These are phyloP conservation scores for Claviceps africana DNA, from an alignment of 2,329 filamentous ascomycete genomes.

Conservation along the genomic window DNA sequence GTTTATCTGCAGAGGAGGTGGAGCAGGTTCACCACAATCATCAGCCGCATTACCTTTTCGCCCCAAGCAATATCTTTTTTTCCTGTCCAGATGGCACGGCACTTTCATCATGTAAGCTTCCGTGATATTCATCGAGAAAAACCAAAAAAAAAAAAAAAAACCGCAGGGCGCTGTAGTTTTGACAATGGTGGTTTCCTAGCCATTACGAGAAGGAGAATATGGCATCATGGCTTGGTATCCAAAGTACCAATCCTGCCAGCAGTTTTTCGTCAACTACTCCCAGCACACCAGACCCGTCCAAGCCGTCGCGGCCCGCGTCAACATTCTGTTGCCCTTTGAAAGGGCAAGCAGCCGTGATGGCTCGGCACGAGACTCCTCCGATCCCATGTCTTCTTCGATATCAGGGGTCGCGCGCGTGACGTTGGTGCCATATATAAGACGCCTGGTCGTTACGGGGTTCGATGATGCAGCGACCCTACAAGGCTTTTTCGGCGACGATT, in stretches of 20 bases:
- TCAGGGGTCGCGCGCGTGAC: slow-evolving; percentile 7
- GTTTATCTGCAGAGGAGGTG: not conserved
- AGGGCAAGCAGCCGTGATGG: slow-evolving; percentile 29
- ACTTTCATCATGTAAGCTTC: slow-evolving; percentile 11
- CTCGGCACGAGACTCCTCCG: slow-evolving; percentile 2
- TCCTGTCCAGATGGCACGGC: slow-evolving; percentile 7
- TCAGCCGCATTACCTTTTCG: not conserved
- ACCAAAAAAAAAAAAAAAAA: not conserved
- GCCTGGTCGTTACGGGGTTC: slow-evolving; percentile 82
- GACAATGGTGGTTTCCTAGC: slow-evolving; percentile 11
- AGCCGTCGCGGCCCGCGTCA: slow-evolving; percentile 77
- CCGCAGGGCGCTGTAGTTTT: not conserved
- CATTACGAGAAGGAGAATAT: slow-evolving; percentile 39
- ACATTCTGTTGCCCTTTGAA: slow-evolving; percentile 83
- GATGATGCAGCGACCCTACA: slow-evolving; percentile 78
- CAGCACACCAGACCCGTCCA: slow-evolving; percentile 75
- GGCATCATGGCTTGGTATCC: slow-evolving; percentile 91
- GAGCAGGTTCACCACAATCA: not conserved
- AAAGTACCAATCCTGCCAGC: slow-evolving; percentile 76
- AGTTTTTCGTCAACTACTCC: slow-evolving; percentile 82
- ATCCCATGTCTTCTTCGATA: not conserved
- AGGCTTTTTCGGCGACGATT: slow-evolving; percentile 94
- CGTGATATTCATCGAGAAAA: too few species aligned
- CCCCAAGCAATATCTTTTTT: not conserved
- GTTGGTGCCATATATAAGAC: slow-evolving; percentile 77